A percentile compares a stretch with the other conserved stretches of the same genome.
phyloP scores from a whole-genome alignment of 2,329 filamentous ascomycete species.

The Hymenoscyphus albidus region DNA sequence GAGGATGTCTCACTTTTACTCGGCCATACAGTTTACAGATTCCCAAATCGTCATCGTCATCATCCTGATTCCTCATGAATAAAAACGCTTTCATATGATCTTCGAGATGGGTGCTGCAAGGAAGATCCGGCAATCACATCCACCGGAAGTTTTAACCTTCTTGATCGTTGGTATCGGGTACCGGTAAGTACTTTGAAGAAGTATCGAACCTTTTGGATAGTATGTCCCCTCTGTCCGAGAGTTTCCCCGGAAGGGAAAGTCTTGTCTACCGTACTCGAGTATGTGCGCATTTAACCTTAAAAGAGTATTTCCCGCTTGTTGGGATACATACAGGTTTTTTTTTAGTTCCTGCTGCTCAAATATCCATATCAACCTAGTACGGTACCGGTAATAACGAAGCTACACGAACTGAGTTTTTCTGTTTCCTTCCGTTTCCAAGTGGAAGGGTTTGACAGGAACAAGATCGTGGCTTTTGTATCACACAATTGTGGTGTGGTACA shows the following conservation, averaged over 20 bases:
- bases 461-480: neutral
- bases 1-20: neutral
- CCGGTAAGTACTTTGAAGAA: too few species aligned
- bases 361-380: neutral
- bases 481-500: neutral
- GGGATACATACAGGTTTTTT: neutral
- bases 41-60: neutral
- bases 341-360: too few species aligned
- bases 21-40: neutral
- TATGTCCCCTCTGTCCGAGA: neutral
- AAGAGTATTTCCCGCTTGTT: neutral
- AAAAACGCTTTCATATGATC: neutral
- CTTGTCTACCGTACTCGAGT: neutral
- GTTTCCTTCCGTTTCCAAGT: neutral
- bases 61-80: neutral
- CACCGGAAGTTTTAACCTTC: neutral
- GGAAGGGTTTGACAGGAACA: neutral
- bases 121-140: neutral
- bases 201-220: too few species aligned
- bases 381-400: neutral
- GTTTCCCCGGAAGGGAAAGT: neutral
- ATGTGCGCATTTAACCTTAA: neutral
- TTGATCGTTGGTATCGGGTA: neutral
- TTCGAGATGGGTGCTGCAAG: neutral
- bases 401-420: neutral